Conservation (phyloP, 108 stramenopile genomes). For the Cyclotella cryptica region DNA sequence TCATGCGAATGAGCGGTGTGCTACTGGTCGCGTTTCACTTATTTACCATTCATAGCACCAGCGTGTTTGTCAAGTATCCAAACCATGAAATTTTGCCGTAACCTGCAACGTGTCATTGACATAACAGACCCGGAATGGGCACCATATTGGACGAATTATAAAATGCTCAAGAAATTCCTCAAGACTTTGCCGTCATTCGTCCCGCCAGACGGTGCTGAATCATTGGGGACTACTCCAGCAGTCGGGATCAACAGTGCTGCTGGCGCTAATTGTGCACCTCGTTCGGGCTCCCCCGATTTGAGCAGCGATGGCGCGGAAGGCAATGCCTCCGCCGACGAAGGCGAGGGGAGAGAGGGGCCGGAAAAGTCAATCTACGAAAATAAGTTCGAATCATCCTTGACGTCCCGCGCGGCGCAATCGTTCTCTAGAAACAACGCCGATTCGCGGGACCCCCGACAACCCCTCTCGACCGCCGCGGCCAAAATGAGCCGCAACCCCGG, state of each 20-base stretch:
- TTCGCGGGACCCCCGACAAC: constrained; percentile 12
- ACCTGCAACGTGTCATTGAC: constrained; percentile 83
- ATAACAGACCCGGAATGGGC: constrained; percentile 89
- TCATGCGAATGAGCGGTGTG: too few species aligned
- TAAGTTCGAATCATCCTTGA: background rate
- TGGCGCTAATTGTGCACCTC: background rate
- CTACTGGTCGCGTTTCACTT: too few species aligned
- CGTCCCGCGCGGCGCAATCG: background rate
- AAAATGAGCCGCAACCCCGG: constrained; percentile 59
- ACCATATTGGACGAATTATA: constrained; percentile 90
- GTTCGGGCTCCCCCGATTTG: background rate
- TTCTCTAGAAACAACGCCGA: background rate
- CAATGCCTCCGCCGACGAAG: background rate
- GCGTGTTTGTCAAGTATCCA: background rate
- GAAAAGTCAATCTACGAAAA: background rate
- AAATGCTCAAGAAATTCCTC: constrained; percentile 92
- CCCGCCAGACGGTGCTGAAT: constrained; percentile 48
- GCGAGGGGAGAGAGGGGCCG: background rate
- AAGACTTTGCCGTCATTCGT: constrained; percentile 85
- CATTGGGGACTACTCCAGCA: background rate
- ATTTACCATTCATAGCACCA: background rate
- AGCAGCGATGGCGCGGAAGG: background rate
- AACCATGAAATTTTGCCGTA: constrained; percentile 90
- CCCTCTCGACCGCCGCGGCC: constrained; percentile 21
- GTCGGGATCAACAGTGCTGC: background rate